These are phyloP conservation scores for Ochromonas danica DNA, from an alignment of 108 stramenopile genomes.

Conservation along the genomic window DNA sequence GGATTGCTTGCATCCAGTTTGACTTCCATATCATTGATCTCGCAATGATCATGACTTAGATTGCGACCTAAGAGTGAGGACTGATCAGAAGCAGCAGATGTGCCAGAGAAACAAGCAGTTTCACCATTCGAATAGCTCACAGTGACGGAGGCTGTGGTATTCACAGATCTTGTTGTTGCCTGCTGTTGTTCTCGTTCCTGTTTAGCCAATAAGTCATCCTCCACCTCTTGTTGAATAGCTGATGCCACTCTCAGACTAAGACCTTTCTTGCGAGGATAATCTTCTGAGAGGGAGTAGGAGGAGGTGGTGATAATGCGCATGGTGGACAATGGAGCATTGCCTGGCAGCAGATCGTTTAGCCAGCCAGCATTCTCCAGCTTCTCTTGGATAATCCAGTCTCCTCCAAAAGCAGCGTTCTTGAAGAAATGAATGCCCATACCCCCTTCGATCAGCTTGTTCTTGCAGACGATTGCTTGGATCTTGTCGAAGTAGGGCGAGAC, in stretches of 20 bases:
- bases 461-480: slow-evolving; percentile 78
- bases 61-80: no score
- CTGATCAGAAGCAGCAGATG: no score
- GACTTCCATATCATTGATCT: not conserved
- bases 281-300: slow-evolving; percentile 34
- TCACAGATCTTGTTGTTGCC: no score
- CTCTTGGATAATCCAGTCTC: slow-evolving; percentile 98
- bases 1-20: no score
- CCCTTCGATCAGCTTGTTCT: slow-evolving; percentile 95
- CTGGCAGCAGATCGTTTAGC: slow-evolving; percentile 67
- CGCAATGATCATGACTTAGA: no score
- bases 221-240: not conserved
- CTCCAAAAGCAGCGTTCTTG: slow-evolving; percentile 83
- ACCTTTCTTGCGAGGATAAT: not conserved
- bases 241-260: not conserved
- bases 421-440: slow-evolving; percentile 93
- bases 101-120: not conserved
- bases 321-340: slow-evolving; percentile 89
- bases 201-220: no score
- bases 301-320: slow-evolving; percentile 94
- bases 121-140: not conserved
- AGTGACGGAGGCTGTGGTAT: no score
- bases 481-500: slow-evolving; percentile 76
- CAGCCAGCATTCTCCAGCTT: slow-evolving; percentile 52
- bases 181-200: not conserved